A percentile compares a stretch with the other conserved stretches of the same genome.
Evolutionary conservation across 441 rosid species (phyloP).

Genomic region (Euphorbia corollata): DNA sequence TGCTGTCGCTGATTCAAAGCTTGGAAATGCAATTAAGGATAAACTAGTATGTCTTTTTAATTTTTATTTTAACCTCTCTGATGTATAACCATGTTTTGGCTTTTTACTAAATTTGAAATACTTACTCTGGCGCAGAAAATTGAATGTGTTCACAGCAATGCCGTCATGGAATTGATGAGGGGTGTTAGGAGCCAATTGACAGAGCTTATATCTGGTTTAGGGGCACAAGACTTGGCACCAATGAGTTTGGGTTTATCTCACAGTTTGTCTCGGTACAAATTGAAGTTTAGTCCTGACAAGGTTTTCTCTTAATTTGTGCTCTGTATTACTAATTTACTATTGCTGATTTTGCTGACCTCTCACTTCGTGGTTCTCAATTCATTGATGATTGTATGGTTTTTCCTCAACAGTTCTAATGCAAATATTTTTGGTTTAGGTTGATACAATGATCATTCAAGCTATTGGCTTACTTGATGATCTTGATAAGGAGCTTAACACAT

Average conservation of each 20-base stretch:
- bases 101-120: slow-evolving; percentile 14
- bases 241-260: slow-evolving; percentile 97
- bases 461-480: slow-evolving; percentile 92
- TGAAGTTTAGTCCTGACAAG: slow-evolving; percentile 96
- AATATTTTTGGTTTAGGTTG: slow-evolving; percentile 44
- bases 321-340: background rate
- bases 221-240: slow-evolving; percentile 76
- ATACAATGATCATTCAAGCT: slow-evolving; percentile 94
- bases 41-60: slow-evolving; percentile 50
- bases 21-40: slow-evolving; percentile 86
- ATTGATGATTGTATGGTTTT: no score
- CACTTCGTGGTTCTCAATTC: no score
- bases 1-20: slow-evolving; percentile 86
- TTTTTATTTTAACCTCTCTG: background rate
- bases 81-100: background rate
- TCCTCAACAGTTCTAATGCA: background rate
- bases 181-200: slow-evolving; percentile 84
- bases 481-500: slow-evolving; percentile 85
- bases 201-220: slow-evolving; percentile 79
- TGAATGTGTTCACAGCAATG: slow-evolving; percentile 74
- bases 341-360: no score
- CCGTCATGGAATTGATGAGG: slow-evolving; percentile 90
- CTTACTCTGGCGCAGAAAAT: slow-evolving; percentile 51
- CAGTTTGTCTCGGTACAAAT: slow-evolving; percentile 79
- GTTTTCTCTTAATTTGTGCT: slow-evolving; percentile 25